A percentile compares a stretch with the other conserved stretches of the same genome.
These are phyloP conservation scores for Phytophthora palmivora DNA, from an alignment of 352 stramenopile genomes.

Conservation along the genomic window DNA sequence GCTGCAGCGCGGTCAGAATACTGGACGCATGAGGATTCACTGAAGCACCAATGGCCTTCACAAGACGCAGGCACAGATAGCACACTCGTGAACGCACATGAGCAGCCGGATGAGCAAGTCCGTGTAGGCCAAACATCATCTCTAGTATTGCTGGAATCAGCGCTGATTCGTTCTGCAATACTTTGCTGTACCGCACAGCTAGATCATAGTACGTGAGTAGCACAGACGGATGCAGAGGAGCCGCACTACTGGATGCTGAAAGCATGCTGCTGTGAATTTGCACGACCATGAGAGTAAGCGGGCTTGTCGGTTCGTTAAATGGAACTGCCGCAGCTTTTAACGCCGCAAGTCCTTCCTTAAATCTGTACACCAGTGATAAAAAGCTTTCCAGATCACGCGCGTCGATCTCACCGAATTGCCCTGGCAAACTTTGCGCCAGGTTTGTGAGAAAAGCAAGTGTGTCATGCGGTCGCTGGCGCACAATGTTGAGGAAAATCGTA, in stretches of 20 bases:
- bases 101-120: slow-evolving; percentile 65
- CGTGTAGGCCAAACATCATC: slow-evolving; percentile 82
- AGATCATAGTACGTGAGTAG: slow-evolving; percentile 89
- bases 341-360: slow-evolving; percentile 81
- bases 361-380: slow-evolving; percentile 80
- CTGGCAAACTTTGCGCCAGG: slow-evolving; percentile 58
- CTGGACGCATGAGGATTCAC: slow-evolving; percentile 82
- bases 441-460: slow-evolving; percentile 75
- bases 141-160: slow-evolving; percentile 77
- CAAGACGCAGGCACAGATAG: slow-evolving; percentile 83
- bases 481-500: slow-evolving; percentile 91
- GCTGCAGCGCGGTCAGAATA: slow-evolving; percentile 71
- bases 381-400: slow-evolving; percentile 80
- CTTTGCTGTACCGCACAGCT: slow-evolving; percentile 73
- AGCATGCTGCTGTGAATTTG: slow-evolving; percentile 76
- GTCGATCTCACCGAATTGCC: slow-evolving; percentile 62
- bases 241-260: slow-evolving; percentile 28
- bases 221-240: slow-evolving; percentile 52
- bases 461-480: slow-evolving; percentile 70
- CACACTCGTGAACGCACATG: slow-evolving; percentile 84
- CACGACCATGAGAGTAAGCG: slow-evolving; percentile 73
- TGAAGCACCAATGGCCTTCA: slow-evolving; percentile 73
- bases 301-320: slow-evolving; percentile 69
- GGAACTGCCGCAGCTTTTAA: slow-evolving; percentile 62
- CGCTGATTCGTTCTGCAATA: slow-evolving; percentile 72